Conservation (phyloP, 2,329 filamentous ascomycete genomes). For the Botryotinia convoluta region DNA sequence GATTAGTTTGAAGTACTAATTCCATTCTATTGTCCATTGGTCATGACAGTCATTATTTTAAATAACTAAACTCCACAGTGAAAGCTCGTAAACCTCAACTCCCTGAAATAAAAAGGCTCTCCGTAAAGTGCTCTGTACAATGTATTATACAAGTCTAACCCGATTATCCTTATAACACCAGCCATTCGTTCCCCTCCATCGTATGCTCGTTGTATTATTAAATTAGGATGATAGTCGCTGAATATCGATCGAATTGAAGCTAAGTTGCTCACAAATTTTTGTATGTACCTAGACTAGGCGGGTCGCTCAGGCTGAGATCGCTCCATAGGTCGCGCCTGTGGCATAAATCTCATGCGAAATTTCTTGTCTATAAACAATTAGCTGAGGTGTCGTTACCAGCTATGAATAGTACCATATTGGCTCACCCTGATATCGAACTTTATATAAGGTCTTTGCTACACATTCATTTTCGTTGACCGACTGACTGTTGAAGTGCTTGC, state of each 20-base stretch:
- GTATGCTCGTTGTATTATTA: conserved; percentile 20
- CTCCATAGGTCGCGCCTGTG: conserved; percentile 31
- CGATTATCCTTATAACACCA: conserved; percentile 4
- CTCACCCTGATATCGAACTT: conserved; percentile 39
- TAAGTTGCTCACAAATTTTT: background rate
- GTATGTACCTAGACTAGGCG: background rate
- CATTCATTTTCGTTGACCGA: conserved; percentile 80
- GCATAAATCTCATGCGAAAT: conserved; percentile 42
- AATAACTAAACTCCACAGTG: background rate
- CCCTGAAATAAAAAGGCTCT: background rate
- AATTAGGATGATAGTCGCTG: background rate
- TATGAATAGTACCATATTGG: background rate
- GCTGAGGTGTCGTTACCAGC: background rate
- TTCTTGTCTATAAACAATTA: conserved; percentile 39
- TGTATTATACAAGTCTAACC: conserved; percentile 6
- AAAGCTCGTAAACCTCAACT: conserved; percentile 1
- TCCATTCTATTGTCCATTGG: background rate
- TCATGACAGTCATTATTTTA: background rate
- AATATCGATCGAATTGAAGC: background rate
- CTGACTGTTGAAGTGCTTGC: conserved; percentile 80
- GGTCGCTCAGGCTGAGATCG: background rate
- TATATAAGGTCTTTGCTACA: conserved; percentile 57
- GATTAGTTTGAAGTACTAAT: background rate
- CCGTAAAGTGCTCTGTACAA: background rate
- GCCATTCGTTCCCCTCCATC: background rate